Evolutionary conservation across 2,329 filamentous ascomycete species (phyloP).

Genomic region (Colletotrichum sp.): DNA sequence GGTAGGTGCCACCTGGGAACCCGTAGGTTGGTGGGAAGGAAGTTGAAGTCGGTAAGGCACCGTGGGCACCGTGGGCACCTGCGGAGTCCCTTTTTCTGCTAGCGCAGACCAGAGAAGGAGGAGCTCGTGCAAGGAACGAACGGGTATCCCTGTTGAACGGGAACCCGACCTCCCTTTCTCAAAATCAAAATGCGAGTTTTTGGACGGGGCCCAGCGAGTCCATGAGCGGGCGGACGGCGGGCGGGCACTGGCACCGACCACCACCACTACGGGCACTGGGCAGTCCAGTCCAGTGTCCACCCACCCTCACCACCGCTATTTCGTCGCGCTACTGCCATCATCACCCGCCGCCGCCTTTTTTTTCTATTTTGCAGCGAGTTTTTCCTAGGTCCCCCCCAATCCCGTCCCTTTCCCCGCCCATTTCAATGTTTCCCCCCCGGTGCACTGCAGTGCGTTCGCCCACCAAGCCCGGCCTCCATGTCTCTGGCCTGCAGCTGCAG

Average conservation of each 20-base stretch:
- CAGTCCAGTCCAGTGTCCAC: neutral
- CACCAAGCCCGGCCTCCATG: neutral
- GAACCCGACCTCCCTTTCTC: constrained; percentile 1
- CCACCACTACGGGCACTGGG: neutral
- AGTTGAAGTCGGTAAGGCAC: neutral
- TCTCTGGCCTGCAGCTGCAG: neutral
- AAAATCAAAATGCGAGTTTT: neutral
- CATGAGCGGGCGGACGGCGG: neutral
- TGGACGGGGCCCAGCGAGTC: neutral
- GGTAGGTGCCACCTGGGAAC: neutral
- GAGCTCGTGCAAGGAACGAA: constrained; percentile 1
- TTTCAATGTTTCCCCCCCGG: neutral
- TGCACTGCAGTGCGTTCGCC: neutral
- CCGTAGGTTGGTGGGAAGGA: neutral
- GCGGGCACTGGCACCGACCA: constrained; percentile 2
- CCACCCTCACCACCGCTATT: constrained; percentile 7
- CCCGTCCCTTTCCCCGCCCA: neutral
- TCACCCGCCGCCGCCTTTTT: neutral
- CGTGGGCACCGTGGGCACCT: neutral
- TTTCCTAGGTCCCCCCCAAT: neutral
- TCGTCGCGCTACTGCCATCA: neutral
- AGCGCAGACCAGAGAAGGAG: neutral
- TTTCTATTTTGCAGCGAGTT: neutral
- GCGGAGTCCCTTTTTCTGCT: neutral
- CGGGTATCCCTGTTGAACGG: constrained; percentile 1